phyloP scores from a whole-genome alignment of 176 grass and related monocot genomes.

The Paspalum vaginatum region DNA sequence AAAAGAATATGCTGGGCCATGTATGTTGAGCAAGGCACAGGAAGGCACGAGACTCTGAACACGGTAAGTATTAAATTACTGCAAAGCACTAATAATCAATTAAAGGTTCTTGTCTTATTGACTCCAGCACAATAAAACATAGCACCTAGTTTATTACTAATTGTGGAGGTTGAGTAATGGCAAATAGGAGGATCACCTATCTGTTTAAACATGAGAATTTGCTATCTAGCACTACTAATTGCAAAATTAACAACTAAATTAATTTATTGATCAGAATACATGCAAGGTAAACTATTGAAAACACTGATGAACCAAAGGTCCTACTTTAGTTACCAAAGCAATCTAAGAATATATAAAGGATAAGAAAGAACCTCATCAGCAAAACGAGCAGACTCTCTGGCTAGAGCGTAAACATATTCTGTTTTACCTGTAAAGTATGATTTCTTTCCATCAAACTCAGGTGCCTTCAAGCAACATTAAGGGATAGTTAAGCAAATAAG shows the following conservation, averaged over 20 bases:
- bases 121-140: not conserved
- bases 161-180: constrained; percentile 6
- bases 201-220: constrained; percentile 6
- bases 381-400: constrained; percentile 67
- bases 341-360: constrained; percentile 31
- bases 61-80: not conserved
- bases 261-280: constrained; percentile 7
- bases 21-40: constrained; percentile 7
- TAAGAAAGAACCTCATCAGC: constrained; percentile 68
- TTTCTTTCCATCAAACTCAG: constrained; percentile 12
- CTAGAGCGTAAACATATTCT: constrained; percentile 82
- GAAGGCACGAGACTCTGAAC: not conserved
- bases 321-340: constrained; percentile 10
- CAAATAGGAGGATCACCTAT: constrained; percentile 6
- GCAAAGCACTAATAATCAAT: not conserved
- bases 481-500: constrained; percentile 33
- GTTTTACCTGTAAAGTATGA: constrained; percentile 73
- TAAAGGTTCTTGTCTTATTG: not conserved
- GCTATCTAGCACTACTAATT: not conserved
- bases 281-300: constrained; percentile 25
- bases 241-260: not conserved
- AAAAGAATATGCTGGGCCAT: not conserved
- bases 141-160: not conserved
- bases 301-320: constrained; percentile 6
- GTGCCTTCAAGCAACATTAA: constrained; percentile 25